A percentile compares a stretch with the other conserved stretches of the same genome.
Evolutionary conservation across 352 stramenopile genomes (phyloP).

Genomic region (Peronospora destructor): DNA sequence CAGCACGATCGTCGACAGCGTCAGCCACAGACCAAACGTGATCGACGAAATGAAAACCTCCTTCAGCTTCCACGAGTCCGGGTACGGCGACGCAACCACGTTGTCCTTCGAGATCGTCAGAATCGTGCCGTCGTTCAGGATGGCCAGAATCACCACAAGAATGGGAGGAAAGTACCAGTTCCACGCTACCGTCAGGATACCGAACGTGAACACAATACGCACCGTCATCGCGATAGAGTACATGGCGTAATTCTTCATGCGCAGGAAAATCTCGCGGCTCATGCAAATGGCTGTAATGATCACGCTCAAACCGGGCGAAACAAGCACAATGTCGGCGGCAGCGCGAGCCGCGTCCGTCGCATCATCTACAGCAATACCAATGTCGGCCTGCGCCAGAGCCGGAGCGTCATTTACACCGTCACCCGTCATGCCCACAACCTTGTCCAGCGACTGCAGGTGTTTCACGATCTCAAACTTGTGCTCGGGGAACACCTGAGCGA

Average conservation of each 20-base stretch:
- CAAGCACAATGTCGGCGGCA: slow-evolving; percentile 85
- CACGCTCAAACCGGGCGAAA: slow-evolving; percentile 75
- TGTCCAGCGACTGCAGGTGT: slow-evolving; percentile 80
- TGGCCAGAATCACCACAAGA: slow-evolving; percentile 85
- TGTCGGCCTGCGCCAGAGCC: slow-evolving; percentile 83
- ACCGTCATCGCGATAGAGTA: slow-evolving; percentile 88
- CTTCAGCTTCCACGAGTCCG: slow-evolving; percentile 68
- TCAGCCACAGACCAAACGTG: slow-evolving; percentile 59
- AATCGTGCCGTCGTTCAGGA: slow-evolving; percentile 88
- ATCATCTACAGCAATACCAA: slow-evolving; percentile 89
- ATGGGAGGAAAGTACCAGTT: slow-evolving; percentile 87
- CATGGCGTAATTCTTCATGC: slow-evolving; percentile 90
- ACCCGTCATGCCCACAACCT: slow-evolving; percentile 78
- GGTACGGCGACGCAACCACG: slow-evolving; percentile 48
- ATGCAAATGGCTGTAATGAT: slow-evolving; percentile 89
- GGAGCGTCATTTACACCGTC: slow-evolving; percentile 91
- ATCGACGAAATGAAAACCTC: slow-evolving; percentile 67
- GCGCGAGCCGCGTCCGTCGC: slow-evolving; percentile 85
- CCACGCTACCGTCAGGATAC: slow-evolving; percentile 79
- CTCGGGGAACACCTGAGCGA: slow-evolving; percentile 89
- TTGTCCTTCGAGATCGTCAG: slow-evolving; percentile 79
- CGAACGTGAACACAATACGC: slow-evolving; percentile 85
- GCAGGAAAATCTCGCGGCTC: slow-evolving; percentile 84
- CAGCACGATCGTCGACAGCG: slow-evolving; percentile 55
- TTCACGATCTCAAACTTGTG: slow-evolving; percentile 91